phyloP scores from a whole-genome alignment of 2,329 filamentous ascomycete genomes.

The Cladosporium sp. region DNA sequence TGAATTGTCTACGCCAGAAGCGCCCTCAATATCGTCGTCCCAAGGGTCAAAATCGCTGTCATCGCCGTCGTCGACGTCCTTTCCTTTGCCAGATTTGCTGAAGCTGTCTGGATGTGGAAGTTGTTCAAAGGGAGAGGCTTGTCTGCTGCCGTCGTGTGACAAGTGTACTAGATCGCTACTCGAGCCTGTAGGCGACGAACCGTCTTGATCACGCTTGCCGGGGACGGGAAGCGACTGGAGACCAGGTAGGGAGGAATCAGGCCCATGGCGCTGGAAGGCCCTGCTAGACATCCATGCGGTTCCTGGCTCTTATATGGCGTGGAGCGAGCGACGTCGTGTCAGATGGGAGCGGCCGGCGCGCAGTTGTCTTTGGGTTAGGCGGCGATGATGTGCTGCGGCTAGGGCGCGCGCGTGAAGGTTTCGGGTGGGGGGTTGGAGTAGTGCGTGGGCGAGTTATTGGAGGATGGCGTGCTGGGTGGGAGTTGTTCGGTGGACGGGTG shows the following conservation, averaged over 20 bases:
- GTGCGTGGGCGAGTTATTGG: slow-evolving; percentile 10
- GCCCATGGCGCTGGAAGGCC: slow-evolving; percentile 14
- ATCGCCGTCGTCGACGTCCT: slow-evolving; percentile 21
- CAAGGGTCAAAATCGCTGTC: slow-evolving; percentile 42
- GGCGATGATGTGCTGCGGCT: background rate
- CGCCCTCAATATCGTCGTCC: slow-evolving; percentile 36
- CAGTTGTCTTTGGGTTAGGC: slow-evolving; percentile 1
- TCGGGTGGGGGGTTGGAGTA: background rate
- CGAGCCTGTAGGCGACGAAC: slow-evolving; percentile 21
- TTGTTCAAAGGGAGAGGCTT: slow-evolving; percentile 27
- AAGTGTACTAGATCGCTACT: slow-evolving; percentile 28
- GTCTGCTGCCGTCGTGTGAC: slow-evolving; percentile 27
- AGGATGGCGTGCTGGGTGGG: slow-evolving; percentile 7
- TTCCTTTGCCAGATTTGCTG: slow-evolving; percentile 1
- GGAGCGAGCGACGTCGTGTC: background rate
- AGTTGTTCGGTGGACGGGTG: background rate
- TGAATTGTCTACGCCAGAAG: slow-evolving; percentile 25
- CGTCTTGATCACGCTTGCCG: slow-evolving; percentile 5
- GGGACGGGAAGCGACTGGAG: slow-evolving; percentile 6
- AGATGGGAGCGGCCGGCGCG: slow-evolving; percentile 3
- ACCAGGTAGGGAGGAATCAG: slow-evolving; percentile 14
- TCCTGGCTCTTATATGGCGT: background rate
- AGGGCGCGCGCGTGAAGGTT: slow-evolving; percentile 5
- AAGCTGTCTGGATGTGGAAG: slow-evolving; percentile 24
- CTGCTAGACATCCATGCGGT: slow-evolving; percentile 28